Percentiles rank a stretch among this genome's conserved stretches.
Evolutionary conservation across 495 filamentous ascomycete species (phyloP).

Genomic region (Hamigera avellanea): DNA sequence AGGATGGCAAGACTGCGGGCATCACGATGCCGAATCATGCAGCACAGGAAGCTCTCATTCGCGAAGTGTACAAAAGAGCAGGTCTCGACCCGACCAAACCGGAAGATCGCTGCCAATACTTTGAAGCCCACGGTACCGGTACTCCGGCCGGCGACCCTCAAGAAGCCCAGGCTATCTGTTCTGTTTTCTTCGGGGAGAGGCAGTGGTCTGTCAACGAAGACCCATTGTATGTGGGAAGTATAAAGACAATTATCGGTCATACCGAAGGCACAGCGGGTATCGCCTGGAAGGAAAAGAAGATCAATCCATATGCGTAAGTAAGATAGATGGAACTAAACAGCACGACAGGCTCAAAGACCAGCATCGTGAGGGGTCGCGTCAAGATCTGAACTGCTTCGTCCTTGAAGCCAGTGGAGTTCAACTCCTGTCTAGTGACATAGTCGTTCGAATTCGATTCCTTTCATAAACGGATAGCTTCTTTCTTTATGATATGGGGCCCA

Average conservation of each 20-base stretch:
- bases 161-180: constrained; percentile 26
- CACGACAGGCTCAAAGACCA: too few relatives aligned
- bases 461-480: too few relatives aligned
- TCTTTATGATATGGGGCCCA: too few relatives aligned
- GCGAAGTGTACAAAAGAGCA: constrained; percentile 7
- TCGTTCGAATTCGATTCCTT: too few relatives aligned
- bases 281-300: too few relatives aligned
- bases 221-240: constrained; percentile 24
- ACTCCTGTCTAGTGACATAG: too few relatives aligned
- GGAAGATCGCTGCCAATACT: constrained; percentile 5
- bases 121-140: constrained; percentile 33
- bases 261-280: constrained; percentile 39
- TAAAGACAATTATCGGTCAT: constrained; percentile 41
- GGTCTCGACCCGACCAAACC: constrained; percentile 4
- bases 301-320: too few relatives aligned
- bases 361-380: too few relatives aligned
- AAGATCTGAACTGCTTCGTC: too few relatives aligned
- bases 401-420: too few relatives aligned
- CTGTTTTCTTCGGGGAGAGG: constrained; percentile 23
- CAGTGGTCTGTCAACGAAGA: background rate
- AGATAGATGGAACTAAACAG: too few relatives aligned
- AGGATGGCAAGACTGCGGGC: constrained; percentile 10
- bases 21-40: constrained; percentile 11
- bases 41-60: constrained; percentile 14
- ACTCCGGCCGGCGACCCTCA: constrained; percentile 36